These are phyloP conservation scores for Logfia minima DNA, from an alignment of 129 eudicot genomes.

Conservation along the genomic window DNA sequence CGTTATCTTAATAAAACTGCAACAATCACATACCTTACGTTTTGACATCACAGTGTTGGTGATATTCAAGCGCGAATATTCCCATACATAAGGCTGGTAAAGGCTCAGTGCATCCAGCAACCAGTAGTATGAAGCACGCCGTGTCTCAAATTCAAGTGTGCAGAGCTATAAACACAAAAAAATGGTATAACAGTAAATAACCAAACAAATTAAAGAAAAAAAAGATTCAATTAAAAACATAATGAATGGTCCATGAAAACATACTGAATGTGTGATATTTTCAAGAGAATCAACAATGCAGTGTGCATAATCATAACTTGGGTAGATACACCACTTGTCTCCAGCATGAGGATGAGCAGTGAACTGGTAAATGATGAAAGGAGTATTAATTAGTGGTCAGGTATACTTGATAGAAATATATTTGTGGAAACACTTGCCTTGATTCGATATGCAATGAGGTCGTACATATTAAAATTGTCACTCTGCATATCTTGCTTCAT, in stretches of 20 bases:
- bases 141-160: conserved; percentile 93
- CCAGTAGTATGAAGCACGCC: conserved; percentile 97
- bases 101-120: conserved; percentile 76
- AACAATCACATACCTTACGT: conserved; percentile 58
- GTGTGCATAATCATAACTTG: conserved; percentile 94
- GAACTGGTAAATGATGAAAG: conserved; percentile 49
- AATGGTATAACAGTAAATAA: not conserved
- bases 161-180: conserved; percentile 60
- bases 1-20: not conserved
- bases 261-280: conserved; percentile 90
- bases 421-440: conserved; percentile 53
- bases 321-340: conserved; percentile 95
- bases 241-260: conserved; percentile 10
- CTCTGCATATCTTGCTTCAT: conserved; percentile 99
- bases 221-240: not conserved
- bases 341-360: conserved; percentile 98
- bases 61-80: conserved; percentile 77
- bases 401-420: not conserved
- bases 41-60: conserved; percentile 96
- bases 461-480: conserved; percentile 90
- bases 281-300: conserved; percentile 97
- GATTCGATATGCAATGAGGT: conserved; percentile 94
- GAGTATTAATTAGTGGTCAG: conserved; percentile 6
- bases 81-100: conserved; percentile 93
- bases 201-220: not conserved